Base-by-base conservation (phyloP, 768 basidiomycete species). In the Xerocomus brunneocitrinus region DNA sequence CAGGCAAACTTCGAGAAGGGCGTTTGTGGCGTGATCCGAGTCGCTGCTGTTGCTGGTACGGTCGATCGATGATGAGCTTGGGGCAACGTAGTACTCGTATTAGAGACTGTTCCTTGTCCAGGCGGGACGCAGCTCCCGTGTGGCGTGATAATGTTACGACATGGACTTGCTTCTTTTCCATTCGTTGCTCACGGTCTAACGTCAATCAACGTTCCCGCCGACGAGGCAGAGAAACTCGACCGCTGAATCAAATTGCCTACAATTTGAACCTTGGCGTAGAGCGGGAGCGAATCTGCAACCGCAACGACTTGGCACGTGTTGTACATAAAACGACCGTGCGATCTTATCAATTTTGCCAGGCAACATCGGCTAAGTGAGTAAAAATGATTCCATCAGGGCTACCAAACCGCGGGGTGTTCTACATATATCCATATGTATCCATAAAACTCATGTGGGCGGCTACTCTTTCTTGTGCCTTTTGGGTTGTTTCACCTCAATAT, bases 401-500 rank as follows among this genome's bases (percentile, higher is more conserved):
- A 30, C 28, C 19, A 38, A 54, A 52, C 50, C 58, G 44, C 61
- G 54, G 53, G 27, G 47, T 25, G 27, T 28, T 27, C 42, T 38
- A 46, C 50, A 51, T 36, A 16, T 28, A 32, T 45, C 50, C 25
- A 35, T 49, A 47, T 19, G 19, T 19, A 19, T 52, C 54, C 64
- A 56, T 65, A 61, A 66, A 52, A 49, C 47, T 46, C 46, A 48
- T 58, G 47, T 50, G 47, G 47, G 48, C 51, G 16, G 43, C 24
- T 53, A 32, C 47, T 32, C 16, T 32, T 48, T 48, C 43, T 46
- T 49, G 48, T 38, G 10, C 47, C 48, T 14, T 49, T 30, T 47
- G 47, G 47, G 40, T 55, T 31, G 30, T 39, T 42, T 47, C 44
- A 52, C 53, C 45, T 50, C 63, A 56, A 54, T 28, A 88, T 89